A percentile compares a stretch with the other conserved stretches of the same genome.
Evolutionary conservation across 371 early-diverging fungal genomes (phyloP).

Genomic region (Apophysomyces trapeziformis): DNA sequence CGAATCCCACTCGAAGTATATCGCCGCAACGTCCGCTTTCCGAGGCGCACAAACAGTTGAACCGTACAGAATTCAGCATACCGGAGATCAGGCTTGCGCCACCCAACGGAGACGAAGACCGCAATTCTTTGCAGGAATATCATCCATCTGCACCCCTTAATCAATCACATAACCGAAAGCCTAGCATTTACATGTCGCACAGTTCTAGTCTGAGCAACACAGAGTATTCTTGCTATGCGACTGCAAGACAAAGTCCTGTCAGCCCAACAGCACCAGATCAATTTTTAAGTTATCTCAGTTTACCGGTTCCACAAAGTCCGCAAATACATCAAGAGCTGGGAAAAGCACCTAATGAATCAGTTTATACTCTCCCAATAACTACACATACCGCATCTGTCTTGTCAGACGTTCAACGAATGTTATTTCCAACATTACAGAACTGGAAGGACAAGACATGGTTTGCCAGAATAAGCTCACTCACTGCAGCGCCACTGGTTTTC

Average conservation of each 20-base stretch:
- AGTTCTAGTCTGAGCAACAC: slow-evolving; percentile 28
- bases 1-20: slow-evolving; percentile 22
- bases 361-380: background rate
- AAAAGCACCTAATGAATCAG: background rate
- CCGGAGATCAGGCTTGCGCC: slow-evolving; percentile 49
- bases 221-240: slow-evolving; percentile 33
- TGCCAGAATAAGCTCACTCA: slow-evolving; percentile 58
- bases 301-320: slow-evolving; percentile 10
- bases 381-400: background rate
- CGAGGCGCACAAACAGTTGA: background rate
- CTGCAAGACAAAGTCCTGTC: slow-evolving; percentile 33
- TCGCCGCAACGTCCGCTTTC: slow-evolving; percentile 12
- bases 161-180: slow-evolving; percentile 1
- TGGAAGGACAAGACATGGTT: slow-evolving; percentile 56
- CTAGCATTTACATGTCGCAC: slow-evolving; percentile 18
- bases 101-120: slow-evolving; percentile 19
- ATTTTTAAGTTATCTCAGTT: background rate
- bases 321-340: background rate
- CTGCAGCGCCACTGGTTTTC: slow-evolving; percentile 61
- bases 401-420: slow-evolving; percentile 18
- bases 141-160: background rate
- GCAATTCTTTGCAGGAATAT: background rate
- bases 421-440: slow-evolving; percentile 60
- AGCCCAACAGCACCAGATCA: background rate
- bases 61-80: slow-evolving; percentile 24